phyloP scores from a whole-genome alignment of 495 filamentous ascomycete species.

The Penicillium coprophilum region DNA sequence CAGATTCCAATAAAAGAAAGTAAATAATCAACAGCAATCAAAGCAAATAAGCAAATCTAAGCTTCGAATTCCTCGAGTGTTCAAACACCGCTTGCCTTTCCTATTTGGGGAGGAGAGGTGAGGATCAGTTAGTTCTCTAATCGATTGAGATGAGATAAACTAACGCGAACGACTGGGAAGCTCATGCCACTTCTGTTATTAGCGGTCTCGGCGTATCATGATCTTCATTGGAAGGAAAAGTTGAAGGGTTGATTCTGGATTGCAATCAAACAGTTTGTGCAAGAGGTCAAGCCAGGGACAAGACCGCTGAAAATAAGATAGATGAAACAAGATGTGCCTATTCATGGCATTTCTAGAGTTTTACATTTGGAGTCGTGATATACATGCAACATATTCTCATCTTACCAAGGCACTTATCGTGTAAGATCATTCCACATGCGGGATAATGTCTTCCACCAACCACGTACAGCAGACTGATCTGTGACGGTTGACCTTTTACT shows the following conservation, averaged over 20 bases:
- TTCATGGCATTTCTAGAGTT: background rate
- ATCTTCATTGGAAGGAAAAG: background rate
- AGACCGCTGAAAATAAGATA: background rate
- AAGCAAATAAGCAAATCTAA: too few species aligned
- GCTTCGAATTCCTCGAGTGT: too few species aligned
- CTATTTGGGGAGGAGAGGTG: too few species aligned
- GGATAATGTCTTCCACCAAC: constrained; percentile 28
- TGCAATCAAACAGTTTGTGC: background rate
- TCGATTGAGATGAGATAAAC: too few species aligned
- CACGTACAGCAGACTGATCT: constrained; percentile 12
- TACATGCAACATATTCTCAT: background rate
- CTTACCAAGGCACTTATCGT: constrained; percentile 6
- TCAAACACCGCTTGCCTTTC: too few species aligned
- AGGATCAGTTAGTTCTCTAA: too few species aligned
- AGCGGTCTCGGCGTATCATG: too few species aligned
- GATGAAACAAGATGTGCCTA: background rate
- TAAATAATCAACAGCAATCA: too few species aligned
- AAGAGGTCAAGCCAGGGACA: background rate
- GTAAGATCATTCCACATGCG: constrained; percentile 26
- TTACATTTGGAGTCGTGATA: constrained; percentile 1
- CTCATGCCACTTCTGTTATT: too few species aligned
- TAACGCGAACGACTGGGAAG: too few species aligned
- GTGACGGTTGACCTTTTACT: constrained; percentile 22
- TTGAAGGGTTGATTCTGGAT: background rate
- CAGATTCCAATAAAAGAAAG: too few species aligned